Percentiles rank a stretch among this genome's conserved stretches.
Evolutionary conservation across 2,329 filamentous ascomycete species (phyloP).

Genomic region (Colletotrichum sp.): DNA sequence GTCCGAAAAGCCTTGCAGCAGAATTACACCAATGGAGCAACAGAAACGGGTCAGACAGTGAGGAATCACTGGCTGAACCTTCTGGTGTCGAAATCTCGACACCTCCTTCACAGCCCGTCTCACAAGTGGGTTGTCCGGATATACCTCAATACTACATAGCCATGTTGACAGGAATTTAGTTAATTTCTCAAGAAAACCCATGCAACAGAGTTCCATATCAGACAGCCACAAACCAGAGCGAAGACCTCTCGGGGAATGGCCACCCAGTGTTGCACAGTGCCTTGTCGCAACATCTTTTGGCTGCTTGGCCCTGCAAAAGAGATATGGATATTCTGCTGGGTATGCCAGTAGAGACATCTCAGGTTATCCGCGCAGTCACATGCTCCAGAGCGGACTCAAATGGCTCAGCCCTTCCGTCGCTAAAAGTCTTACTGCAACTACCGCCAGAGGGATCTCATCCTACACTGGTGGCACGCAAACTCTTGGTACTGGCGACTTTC

Average conservation of each 20-base stretch:
- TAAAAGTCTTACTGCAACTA: neutral
- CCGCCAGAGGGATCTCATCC: constrained; percentile 27
- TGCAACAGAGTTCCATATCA: neutral
- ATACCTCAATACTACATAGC: neutral
- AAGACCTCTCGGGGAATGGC: neutral
- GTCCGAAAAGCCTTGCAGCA: neutral
- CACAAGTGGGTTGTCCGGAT: neutral
- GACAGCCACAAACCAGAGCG: fast-evolving
- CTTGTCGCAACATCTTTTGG: neutral
- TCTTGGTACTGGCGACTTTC: constrained; percentile 42
- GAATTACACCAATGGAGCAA: neutral
- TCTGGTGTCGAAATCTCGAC: fast-evolving
- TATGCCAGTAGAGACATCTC: neutral
- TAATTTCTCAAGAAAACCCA: neutral
- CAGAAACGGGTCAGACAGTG: neutral
- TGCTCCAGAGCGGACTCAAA: neutral
- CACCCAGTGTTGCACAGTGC: neutral
- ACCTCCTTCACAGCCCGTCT: neutral
- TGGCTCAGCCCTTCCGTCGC: neutral
- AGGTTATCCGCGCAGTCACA: neutral
- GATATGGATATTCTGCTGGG: neutral
- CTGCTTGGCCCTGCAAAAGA: neutral
- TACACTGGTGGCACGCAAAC: constrained; percentile 43
- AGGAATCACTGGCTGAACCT: neutral
- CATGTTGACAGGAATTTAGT: neutral